Conservation (phyloP, 2,329 filamentous ascomycete species). For the Xylaria sp. region DNA sequence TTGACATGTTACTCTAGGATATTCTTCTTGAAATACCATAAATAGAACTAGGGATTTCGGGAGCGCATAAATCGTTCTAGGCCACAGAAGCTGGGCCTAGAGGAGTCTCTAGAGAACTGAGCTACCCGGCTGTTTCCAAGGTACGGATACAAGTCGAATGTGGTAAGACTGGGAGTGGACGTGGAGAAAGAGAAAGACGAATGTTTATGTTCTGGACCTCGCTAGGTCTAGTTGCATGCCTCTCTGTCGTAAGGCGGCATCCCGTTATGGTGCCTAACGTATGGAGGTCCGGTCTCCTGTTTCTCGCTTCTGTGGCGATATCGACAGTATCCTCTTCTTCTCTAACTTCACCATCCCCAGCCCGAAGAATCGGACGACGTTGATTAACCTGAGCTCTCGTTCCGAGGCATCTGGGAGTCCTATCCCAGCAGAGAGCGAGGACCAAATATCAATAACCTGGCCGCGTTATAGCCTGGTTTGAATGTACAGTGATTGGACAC, state of each 20-base stretch:
- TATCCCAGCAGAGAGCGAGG: not conserved
- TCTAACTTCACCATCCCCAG: not conserved
- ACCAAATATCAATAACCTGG: too few relatives aligned
- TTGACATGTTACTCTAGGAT: not conserved
- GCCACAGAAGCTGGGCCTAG: constrained; percentile 18
- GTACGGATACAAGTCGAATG: not conserved
- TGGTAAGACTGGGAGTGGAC: not conserved
- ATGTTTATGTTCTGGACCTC: not conserved
- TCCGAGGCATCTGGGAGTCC: not conserved
- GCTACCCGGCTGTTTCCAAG: not conserved
- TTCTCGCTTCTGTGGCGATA: constrained; percentile 7
- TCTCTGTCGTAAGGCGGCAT: constrained; percentile 3
- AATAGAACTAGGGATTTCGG: constrained; percentile 21
- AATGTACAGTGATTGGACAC: too few relatives aligned
- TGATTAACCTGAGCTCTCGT: not conserved
- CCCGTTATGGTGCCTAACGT: not conserved
- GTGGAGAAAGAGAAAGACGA: not conserved
- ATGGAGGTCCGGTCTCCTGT: not conserved
- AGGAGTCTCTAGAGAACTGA: constrained; percentile 25
- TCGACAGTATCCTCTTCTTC: not conserved
- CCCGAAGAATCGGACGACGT: not conserved
- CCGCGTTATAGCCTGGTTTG: not conserved
- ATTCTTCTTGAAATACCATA: not conserved
- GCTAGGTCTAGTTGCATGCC: not conserved
- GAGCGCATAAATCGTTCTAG: constrained; percentile 2